Evolutionary conservation across 371 early-diverging fungal species (phyloP), one percentile per base, ranked within the genome.

Genomic region (Lichtheimia corymbifera): DNA sequence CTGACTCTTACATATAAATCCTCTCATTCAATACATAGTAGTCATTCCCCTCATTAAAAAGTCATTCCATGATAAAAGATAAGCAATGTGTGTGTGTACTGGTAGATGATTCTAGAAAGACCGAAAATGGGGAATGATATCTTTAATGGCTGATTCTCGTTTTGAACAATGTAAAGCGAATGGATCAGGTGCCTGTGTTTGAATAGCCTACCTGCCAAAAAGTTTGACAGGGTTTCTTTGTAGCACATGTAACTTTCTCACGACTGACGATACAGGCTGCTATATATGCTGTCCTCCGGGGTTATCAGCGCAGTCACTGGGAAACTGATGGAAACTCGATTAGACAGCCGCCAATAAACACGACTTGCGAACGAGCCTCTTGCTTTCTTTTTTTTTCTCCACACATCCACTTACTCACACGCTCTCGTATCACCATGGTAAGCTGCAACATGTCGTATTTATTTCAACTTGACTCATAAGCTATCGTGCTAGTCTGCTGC

Each of bases 401-500:
- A 35, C 17, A 30, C 22, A 30, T 27, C 17, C 22, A 53, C 53
- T 9, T 35, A 35, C 35, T 35, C 35, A 35, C 35, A 35, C 35
- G 35, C 35, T 35, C 35, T 35, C 35, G 35, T 35, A 47, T 47
- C 47, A 22, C 47, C 47, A 47, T 47, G 47, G 47, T 47, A 47
- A 47, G 47, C 14, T 47, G 2, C 35, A 17, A 47, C 47, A 47
- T 47, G 5, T 47, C 12, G 45, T n/a, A 0, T 35, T 35, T 52
- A 52, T 18, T 6, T 1, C 52, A n/a, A 18, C n/a, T 52, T 25
- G 2, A 2, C n/a, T 44, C 6, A 56, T 35, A 22, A 22, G 22
- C 22, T 22, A 35, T 35, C 11, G 11, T 35, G 9, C 11, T 35
- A 77, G 72, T 77, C 74, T 68, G 70, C 68, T 63, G 67, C 73